Evolutionary conservation across 108 stramenopile genomes (phyloP).

Genomic region (Skeletonema marinoi): DNA sequence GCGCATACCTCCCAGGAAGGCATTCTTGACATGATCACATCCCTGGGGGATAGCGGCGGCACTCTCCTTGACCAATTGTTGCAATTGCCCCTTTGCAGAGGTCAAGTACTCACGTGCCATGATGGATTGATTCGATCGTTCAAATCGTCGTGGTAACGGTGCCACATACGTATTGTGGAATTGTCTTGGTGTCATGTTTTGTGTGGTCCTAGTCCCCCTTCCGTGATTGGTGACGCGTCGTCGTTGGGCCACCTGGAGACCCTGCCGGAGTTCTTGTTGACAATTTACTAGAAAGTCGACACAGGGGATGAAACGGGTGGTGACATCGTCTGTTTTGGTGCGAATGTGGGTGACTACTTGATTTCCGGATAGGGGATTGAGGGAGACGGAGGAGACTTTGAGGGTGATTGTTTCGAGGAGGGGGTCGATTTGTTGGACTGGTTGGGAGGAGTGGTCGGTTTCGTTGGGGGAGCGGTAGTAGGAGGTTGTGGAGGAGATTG

Average conservation of each 20-base stretch:
- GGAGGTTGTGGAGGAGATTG: neutral
- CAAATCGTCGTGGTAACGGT: slow-evolving; percentile 67
- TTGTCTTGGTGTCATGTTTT: slow-evolving; percentile 66
- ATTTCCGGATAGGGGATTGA: slow-evolving; percentile 63
- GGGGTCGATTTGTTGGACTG: slow-evolving; percentile 43
- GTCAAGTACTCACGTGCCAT: slow-evolving; percentile 58
- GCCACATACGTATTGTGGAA: slow-evolving; percentile 68
- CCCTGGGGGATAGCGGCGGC: slow-evolving; percentile 52
- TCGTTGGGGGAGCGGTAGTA: neutral
- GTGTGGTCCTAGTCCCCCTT: slow-evolving; percentile 12
- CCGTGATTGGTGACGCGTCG: slow-evolving; percentile 2
- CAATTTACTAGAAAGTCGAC: slow-evolving; percentile 88
- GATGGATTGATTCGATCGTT: slow-evolving; percentile 52
- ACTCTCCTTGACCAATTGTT: slow-evolving; percentile 61
- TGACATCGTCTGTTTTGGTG: slow-evolving; percentile 64
- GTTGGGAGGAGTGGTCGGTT: slow-evolving; percentile 37
- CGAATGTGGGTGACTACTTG: slow-evolving; percentile 61
- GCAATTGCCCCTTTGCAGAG: slow-evolving; percentile 54
- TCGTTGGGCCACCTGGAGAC: slow-evolving; percentile 60
- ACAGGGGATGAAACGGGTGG: slow-evolving; percentile 78
- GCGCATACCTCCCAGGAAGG: slow-evolving; percentile 88
- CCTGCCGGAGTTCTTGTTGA: slow-evolving; percentile 85
- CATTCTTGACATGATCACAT: slow-evolving; percentile 82
- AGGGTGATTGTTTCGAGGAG: slow-evolving; percentile 43
- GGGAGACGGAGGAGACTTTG: slow-evolving; percentile 55